Conservation (phyloP, 257 asterid genomes). For the Leptodermis oblonga region DNA sequence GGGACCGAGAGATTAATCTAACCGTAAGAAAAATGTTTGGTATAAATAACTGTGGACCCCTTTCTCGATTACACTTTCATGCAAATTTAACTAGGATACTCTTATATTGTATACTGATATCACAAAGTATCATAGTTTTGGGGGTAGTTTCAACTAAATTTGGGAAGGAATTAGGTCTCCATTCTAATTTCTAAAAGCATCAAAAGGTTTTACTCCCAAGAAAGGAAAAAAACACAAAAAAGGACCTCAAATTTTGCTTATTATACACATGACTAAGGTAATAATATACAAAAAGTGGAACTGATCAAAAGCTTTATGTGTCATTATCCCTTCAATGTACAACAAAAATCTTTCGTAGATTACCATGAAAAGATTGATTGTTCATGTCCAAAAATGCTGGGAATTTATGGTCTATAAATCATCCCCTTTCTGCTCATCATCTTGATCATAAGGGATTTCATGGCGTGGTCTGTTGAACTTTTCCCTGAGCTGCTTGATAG, state of each 20-base stretch:
- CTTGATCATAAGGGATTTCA: slow-evolving; percentile 66
- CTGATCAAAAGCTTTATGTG: slow-evolving; percentile 1
- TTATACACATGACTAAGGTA: background rate
- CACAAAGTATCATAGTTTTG: background rate
- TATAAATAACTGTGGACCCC: no score
- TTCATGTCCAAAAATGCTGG: background rate
- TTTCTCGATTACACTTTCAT: no score
- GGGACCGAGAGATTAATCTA: no score
- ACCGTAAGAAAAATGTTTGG: no score
- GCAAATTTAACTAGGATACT: no score
- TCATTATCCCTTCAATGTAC: no score
- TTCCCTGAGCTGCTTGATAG: slow-evolving; percentile 85
- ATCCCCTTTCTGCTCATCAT: slow-evolving; percentile 39
- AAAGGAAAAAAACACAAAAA: no score
- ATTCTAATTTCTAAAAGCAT: no score
- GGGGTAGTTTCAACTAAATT: background rate
- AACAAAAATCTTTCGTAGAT: background rate
- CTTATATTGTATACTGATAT: background rate
- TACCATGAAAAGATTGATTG: background rate
- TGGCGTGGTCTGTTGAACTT: slow-evolving; percentile 82
- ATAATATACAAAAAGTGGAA: background rate
- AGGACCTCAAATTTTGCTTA: background rate
- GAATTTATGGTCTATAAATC: slow-evolving; percentile 26
- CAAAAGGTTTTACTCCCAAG: no score
- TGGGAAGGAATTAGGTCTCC: background rate